These are phyloP conservation scores for Camellia lanceoleosa DNA, from an alignment of 148 eudicot species.

Conservation along the genomic window DNA sequence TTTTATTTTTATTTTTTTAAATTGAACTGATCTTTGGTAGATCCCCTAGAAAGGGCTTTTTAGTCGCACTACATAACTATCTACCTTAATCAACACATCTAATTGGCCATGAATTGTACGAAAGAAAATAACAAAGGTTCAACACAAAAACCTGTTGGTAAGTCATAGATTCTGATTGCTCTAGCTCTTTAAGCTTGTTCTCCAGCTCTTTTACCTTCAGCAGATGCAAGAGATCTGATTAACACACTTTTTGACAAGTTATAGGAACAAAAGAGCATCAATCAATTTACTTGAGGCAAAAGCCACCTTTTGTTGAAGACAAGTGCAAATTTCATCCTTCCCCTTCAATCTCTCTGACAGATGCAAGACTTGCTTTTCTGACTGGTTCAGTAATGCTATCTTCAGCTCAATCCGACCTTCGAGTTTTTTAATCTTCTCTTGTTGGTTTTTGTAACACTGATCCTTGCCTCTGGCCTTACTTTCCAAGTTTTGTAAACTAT, in stretches of 20 bases:
- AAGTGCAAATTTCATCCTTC: constrained; percentile 55
- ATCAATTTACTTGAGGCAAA: background rate
- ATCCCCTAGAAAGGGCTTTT: background rate
- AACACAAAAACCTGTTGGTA: constrained; percentile 38
- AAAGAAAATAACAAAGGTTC: background rate
- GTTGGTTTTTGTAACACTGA: constrained; percentile 63
- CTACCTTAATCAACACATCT: background rate
- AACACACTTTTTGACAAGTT: background rate
- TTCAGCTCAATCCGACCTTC: constrained; percentile 69
- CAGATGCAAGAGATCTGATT: constrained; percentile 18
- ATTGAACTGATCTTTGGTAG: background rate
- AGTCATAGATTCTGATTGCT: constrained; percentile 48
- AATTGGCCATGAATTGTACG: background rate
- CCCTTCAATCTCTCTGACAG: constrained; percentile 72
- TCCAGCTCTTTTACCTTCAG: constrained; percentile 72
- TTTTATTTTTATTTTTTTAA: background rate
- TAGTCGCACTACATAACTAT: background rate
- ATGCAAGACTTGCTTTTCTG: constrained; percentile 56
- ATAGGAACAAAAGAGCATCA: background rate
- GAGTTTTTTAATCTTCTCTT: constrained; percentile 74
- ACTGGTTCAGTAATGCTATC: constrained; percentile 46
- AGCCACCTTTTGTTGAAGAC: constrained; percentile 62
- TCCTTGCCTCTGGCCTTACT: constrained; percentile 81
- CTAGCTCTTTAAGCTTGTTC: constrained; percentile 57
- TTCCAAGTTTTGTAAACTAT: constrained; percentile 66